Base-by-base conservation (phyloP, 2,329 filamentous ascomycete genomes). In the Paraconiothyrium brasiliense region DNA sequence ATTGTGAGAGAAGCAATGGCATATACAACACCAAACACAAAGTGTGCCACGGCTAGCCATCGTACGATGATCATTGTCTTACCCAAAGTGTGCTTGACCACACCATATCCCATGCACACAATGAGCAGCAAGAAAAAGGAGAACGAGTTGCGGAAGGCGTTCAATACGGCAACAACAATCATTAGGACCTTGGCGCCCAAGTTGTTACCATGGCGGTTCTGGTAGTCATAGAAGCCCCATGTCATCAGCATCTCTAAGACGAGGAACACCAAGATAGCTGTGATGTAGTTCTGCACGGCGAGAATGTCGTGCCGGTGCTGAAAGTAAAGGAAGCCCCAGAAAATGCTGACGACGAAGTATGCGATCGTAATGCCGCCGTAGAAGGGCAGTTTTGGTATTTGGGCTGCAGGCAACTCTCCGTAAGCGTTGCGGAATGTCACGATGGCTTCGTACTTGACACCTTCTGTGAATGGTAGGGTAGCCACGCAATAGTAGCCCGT, bases 71-170 rank as follows among this genome's bases (percentile, higher is more conserved):
- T 88, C 95, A 99, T 99, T 13, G 93, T 94, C 73, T 90, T 92
- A 60, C 95, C 95, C 4, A 99, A 86, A 2, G 91, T 93, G 2
- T 90, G 92, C 81, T 98, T 98, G 68, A 99, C 96, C 27, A 99
- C 96, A 70, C 95, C 95, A 72, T 99, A 99, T 35, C 95, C 95
- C 95, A 99, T 99, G 79, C 95, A 99, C 35, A 99, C 95, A 69
- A 99, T 98, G 57, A 99, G 89, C 9, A 99, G 86, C 54, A 99
- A 84, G 84, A 99, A 99, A 84, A 99, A 99, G 0, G 94, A 97
- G 78, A 99, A 98, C 0, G 94, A 97, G 80, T 98, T 99, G 66
- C 95, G 88, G 59, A 90, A 94, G 5, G 95, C 95, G 76, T 97
- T 98, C 48, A 99, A 85, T 27, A 98, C 85, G 41, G 93, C 93